phyloP scores from a whole-genome alignment of 1,139 yeast species.

The Candida dubliniensis region DNA sequence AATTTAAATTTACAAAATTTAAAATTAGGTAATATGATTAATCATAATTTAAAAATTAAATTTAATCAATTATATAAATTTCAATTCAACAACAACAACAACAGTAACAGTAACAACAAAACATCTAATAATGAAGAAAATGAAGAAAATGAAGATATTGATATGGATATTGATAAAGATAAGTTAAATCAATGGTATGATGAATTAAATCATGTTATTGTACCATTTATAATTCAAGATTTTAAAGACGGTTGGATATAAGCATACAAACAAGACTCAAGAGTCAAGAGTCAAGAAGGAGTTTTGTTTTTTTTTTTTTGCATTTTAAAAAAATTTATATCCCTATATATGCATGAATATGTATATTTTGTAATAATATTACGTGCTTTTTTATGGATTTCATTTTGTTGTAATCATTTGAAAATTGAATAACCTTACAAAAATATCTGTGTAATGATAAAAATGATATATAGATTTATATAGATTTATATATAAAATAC shows the following conservation, averaged over 20 bases:
- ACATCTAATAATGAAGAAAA: constrained; percentile 20
- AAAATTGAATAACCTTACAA: no score
- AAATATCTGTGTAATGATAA: no score
- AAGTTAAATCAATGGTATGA: no score
- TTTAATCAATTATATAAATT: constrained; percentile 27
- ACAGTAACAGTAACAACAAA: no score
- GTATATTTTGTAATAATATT: not conserved
- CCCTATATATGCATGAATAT: not conserved
- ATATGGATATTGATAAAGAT: no score
- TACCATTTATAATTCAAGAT: constrained; percentile 37
- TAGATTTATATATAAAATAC: no score
- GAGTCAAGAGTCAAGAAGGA: no score
- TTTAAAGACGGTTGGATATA: constrained; percentile 40
- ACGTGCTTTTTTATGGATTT: not conserved
- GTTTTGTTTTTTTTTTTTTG: no score
- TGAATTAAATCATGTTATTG: constrained; percentile 13
- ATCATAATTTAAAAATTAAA: constrained; percentile 25
- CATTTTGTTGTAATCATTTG: no score
- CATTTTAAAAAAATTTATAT: no score
- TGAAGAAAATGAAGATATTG: constrained; percentile 14
- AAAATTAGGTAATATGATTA: constrained; percentile 25
- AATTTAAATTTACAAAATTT: constrained; percentile 24
- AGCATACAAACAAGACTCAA: not conserved
- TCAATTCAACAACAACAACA: constrained; percentile 21
- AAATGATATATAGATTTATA: no score